Evolutionary conservation across 2,329 filamentous ascomycete species (phyloP).

Genomic region (Colletotrichum limetticola): DNA sequence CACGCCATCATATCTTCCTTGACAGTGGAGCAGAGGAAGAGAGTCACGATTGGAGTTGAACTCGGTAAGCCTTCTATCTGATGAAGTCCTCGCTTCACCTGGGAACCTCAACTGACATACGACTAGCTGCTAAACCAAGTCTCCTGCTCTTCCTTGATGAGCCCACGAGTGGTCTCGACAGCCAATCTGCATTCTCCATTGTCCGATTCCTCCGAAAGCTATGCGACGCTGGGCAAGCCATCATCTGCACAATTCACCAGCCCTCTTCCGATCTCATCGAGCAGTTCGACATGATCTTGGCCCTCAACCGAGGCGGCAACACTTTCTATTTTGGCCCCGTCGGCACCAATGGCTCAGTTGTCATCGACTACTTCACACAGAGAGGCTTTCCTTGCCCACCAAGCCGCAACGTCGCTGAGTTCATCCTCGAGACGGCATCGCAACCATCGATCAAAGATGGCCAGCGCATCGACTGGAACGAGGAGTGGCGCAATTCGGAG

Average conservation of each 20-base stretch:
- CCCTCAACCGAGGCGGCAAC: conserved; percentile 75
- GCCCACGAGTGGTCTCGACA: conserved; percentile 63
- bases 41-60: conserved; percentile 77
- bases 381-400: conserved; percentile 75
- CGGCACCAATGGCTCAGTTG: conserved; percentile 71
- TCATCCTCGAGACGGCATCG: conserved; percentile 58
- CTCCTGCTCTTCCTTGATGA: conserved; percentile 76
- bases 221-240: conserved; percentile 72
- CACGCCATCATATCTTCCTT: conserved; percentile 68
- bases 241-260: conserved; percentile 74
- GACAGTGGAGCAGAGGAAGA: conserved; percentile 67
- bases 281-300: conserved; percentile 79
- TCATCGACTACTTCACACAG: conserved; percentile 67
- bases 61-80: conserved; percentile 49
- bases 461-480: conserved; percentile 73
- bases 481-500: conserved; percentile 76
- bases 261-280: conserved; percentile 69
- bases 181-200: conserved; percentile 49
- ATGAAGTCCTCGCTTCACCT: no score
- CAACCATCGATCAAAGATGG: conserved; percentile 47
- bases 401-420: conserved; percentile 59
- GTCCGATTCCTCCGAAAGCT: conserved; percentile 55
- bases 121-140: conserved; percentile 66
- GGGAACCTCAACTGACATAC: background rate
- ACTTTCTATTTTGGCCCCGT: conserved; percentile 80